Conservation (phyloP, 202 grass and related monocot genomes). For the Zoysia matrella region DNA sequence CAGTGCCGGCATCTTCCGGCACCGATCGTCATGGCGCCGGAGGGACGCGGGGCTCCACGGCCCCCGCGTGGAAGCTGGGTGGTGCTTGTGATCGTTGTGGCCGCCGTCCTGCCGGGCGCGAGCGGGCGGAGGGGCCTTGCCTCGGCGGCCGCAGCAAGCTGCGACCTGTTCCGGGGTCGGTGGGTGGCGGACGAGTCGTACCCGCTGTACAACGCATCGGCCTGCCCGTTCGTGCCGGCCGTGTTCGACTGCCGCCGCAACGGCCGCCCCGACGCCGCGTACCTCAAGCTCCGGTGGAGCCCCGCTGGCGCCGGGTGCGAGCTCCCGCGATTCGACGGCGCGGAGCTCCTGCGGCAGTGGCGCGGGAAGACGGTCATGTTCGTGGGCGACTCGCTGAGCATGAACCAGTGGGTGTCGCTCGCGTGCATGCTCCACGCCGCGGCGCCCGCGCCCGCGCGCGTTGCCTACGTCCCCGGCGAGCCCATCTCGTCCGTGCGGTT, state of each 20-base stretch:
- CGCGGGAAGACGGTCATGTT: slow-evolving; percentile 69
- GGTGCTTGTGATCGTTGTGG: neutral
- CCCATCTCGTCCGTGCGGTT: slow-evolving; percentile 49
- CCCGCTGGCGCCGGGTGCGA: slow-evolving; percentile 22
- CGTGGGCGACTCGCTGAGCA: slow-evolving; percentile 68
- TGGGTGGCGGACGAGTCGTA: slow-evolving; percentile 59
- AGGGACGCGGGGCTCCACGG: neutral
- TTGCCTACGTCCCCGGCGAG: neutral
- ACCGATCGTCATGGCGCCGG: neutral
- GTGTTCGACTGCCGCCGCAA: slow-evolving; percentile 57
- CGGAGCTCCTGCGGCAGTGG: slow-evolving; percentile 38
- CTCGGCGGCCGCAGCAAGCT: neutral
- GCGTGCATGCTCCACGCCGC: slow-evolving; percentile 67
- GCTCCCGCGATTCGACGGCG: slow-evolving; percentile 47
- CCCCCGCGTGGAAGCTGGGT: neutral
- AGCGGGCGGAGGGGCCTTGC: neutral
- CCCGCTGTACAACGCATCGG: slow-evolving; percentile 48
- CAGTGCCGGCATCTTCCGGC: neutral
- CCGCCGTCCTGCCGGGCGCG: neutral
- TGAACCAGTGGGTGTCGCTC: slow-evolving; percentile 62
- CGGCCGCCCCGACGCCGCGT: slow-evolving; percentile 52
- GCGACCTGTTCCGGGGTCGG: slow-evolving; percentile 54
- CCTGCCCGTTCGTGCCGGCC: slow-evolving; percentile 54
- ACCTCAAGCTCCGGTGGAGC: slow-evolving; percentile 57
- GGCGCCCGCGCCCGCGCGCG: neutral